Evolutionary conservation across 2,329 filamentous ascomycete species (phyloP), one percentile per base, ranked within the genome.

Genomic region (Polychaeton citri): DNA sequence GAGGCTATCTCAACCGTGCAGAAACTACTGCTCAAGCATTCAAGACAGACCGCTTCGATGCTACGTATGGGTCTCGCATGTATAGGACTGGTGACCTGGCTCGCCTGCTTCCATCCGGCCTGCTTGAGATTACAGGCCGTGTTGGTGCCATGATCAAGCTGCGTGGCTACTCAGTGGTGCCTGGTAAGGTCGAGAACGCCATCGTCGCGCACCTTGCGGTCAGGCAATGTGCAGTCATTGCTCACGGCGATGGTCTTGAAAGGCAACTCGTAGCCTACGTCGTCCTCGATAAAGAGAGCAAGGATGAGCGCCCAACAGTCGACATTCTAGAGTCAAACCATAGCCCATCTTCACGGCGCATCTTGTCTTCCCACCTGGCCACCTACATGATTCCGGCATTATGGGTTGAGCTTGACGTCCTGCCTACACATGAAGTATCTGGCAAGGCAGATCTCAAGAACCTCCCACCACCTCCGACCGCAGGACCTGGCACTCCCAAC

Each of bases 371-470:
- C 12, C 74, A 76, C 43, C 67, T 88, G 19, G 82, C 82, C 1
- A 80, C 83, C 42, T 88, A 88, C 58, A 87, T 88, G 82, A 79
- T 88, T 36, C 82, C 82, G 0, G 69, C 79, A 1, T 57, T 86
- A 3, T 88, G 82, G 82, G 76, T 87, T 24, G 72, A 80, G 49
- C 59, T 87, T 20, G 71, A 79, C 2, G 69, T 71, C 41, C 59
- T 88, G 4, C 82, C 82, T 0, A 86, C 81, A 0, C 77, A 85
- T 46, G 76, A 74, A 34, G 82, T 88, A 1, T 87, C 81, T 10
- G 82, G 82, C 15, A 88, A 88, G 60, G 74, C 77, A 15, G 79
- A 88, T 47, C 64, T 81, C 38, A 83, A 83, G 54, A 66, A 70
- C 9, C 66, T 88, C 10, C 82, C 82, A 19, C 62, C 74, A 1